Percentiles rank a stretch among this genome's conserved stretches.
These are phyloP conservation scores for Simplicillium aogashimaense DNA, from an alignment of 2,329 filamentous ascomycete species.

Conservation along the genomic window DNA sequence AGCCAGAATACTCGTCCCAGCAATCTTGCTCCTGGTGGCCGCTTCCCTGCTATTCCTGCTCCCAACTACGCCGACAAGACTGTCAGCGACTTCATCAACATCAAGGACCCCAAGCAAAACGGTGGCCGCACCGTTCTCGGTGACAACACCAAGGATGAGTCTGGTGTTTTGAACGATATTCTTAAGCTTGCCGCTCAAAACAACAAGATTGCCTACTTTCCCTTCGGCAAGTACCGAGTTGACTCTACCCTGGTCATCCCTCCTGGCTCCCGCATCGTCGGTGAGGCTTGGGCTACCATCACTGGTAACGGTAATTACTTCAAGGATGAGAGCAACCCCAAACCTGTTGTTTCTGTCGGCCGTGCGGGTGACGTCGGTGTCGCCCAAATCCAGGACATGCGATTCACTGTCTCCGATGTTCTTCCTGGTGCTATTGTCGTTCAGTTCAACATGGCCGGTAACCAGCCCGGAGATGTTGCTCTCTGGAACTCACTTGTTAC, in stretches of 20 bases:
- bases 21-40: slow-evolving; percentile 24
- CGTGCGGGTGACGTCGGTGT: slow-evolving; percentile 32
- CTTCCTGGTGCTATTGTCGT: slow-evolving; percentile 28
- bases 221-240: slow-evolving; percentile 16
- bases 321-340: slow-evolving; percentile 35
- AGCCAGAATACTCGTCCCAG: slow-evolving; percentile 20
- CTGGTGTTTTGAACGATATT: slow-evolving; percentile 24
- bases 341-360: slow-evolving; percentile 22
- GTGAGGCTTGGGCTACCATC: slow-evolving; percentile 43
- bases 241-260: slow-evolving; percentile 16
- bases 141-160: slow-evolving; percentile 26
- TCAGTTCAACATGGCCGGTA: slow-evolving; percentile 39
- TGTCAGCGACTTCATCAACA: slow-evolving; percentile 16
- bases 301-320: slow-evolving; percentile 29
- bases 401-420: slow-evolving; percentile 37
- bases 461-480: slow-evolving; percentile 35
- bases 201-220: slow-evolving; percentile 17
- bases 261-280: slow-evolving; percentile 37
- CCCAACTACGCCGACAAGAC: slow-evolving; percentile 26
- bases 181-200: slow-evolving; percentile 22
- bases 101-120: slow-evolving; percentile 26
- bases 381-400: slow-evolving; percentile 41
- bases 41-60: slow-evolving; percentile 23
- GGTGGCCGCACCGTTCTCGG: slow-evolving; percentile 20
- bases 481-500: slow-evolving; percentile 36